Conservation (phyloP, 108 stramenopile species). For the Stephanodiscus triporus region DNA sequence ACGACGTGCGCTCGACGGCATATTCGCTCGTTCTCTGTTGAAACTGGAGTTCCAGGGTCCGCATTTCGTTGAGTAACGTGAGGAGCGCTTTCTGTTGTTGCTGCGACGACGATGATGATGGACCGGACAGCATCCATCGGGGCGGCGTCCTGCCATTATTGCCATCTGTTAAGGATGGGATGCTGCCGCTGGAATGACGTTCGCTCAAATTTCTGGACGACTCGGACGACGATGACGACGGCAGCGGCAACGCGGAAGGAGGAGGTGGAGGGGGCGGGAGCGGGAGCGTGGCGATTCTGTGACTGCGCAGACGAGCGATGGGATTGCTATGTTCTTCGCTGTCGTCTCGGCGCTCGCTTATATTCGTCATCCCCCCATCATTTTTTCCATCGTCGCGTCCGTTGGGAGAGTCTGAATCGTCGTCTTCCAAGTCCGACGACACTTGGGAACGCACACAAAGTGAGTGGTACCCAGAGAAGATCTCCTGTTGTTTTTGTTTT, state of each 20-base stretch:
- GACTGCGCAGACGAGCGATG: not conserved
- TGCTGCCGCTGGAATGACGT: not conserved
- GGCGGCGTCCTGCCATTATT: not conserved
- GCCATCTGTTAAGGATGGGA: not conserved
- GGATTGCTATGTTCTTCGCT: not conserved
- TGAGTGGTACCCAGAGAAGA: not conserved
- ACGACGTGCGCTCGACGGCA: not conserved
- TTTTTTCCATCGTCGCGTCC: not conserved
- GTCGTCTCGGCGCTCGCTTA: not conserved
- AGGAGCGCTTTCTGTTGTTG: slow-evolving; percentile 9
- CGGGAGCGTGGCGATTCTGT: not conserved
- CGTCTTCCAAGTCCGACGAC: not conserved
- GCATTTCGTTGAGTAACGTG: slow-evolving; percentile 2
- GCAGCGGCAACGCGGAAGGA: not conserved
- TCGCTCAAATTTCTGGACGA: not conserved
- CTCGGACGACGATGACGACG: not conserved
- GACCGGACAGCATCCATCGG: not conserved
- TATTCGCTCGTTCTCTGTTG: not conserved
- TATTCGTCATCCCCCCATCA: not conserved
- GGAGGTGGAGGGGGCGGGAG: not conserved
- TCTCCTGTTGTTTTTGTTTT: not conserved
- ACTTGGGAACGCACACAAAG: not conserved
- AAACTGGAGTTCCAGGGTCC: not conserved
- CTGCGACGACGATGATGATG: slow-evolving; percentile 3
- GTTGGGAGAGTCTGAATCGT: not conserved